These are phyloP conservation scores for Nicotiana knightiana DNA, from an alignment of 257 asterid species.

Conservation along the genomic window DNA sequence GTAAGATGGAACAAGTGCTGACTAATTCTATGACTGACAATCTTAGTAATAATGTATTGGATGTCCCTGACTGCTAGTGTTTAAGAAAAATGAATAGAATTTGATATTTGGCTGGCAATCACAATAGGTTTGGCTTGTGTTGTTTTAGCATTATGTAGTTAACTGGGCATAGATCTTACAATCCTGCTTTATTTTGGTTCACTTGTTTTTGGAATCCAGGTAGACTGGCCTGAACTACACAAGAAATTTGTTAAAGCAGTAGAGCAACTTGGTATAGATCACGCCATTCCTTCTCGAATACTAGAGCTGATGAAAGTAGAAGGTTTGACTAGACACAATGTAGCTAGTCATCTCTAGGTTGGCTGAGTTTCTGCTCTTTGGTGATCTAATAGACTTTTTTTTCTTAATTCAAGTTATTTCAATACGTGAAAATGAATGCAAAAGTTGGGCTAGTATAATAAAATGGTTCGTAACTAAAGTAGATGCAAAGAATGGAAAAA, in stretches of 20 bases:
- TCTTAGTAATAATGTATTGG: not conserved
- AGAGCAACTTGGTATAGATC: constrained; percentile 48
- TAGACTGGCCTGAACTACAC: constrained; percentile 51
- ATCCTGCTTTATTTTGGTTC: not conserved
- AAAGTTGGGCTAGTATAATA: not conserved
- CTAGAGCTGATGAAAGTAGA: constrained; percentile 48
- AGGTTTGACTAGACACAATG: constrained; percentile 45
- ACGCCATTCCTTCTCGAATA: constrained; percentile 52
- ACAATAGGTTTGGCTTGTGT: not conserved
- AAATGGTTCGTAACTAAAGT: no score
- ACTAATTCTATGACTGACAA: not conserved
- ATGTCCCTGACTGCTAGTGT: not conserved
- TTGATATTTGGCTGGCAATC: not conserved
- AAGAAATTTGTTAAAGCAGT: constrained; percentile 47
- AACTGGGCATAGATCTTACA: no score
- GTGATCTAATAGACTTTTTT: not conserved
- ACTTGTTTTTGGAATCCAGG: constrained; percentile 19
- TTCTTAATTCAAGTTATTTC: not conserved
- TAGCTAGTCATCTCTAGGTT: constrained; percentile 58
- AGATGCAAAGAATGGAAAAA: no score
- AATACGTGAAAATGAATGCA: not conserved
- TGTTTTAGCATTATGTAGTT: not conserved
- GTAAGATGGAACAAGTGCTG: constrained; percentile 16
- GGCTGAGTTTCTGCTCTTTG: not conserved
- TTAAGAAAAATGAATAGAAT: not conserved